A percentile compares a stretch with the other conserved stretches of the same genome.
Evolutionary conservation across 148 eudicot genomes (phyloP).

Genomic region (Suaeda aralocaspica): DNA sequence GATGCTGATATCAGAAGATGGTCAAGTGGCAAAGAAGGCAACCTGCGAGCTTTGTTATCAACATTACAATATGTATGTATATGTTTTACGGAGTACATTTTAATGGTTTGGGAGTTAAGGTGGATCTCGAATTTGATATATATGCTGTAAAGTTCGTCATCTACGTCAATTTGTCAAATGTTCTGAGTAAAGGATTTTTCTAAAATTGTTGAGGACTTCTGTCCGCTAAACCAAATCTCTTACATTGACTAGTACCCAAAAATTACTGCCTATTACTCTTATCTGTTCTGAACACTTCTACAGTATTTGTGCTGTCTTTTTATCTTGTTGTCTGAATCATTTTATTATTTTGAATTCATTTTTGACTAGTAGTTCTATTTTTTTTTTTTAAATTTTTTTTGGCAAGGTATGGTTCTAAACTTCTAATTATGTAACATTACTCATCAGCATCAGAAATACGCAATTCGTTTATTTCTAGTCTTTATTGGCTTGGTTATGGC

Average conservation of each 20-base stretch:
- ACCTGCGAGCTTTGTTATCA: slow-evolving; percentile 90
- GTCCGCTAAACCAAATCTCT: background rate
- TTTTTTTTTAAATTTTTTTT: too few species aligned
- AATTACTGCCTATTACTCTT: too few species aligned
- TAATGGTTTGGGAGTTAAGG: background rate
- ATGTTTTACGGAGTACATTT: slow-evolving; percentile 5
- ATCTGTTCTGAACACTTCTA: background rate
- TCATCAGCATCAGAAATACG: too few species aligned
- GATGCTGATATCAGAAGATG: slow-evolving; percentile 96
- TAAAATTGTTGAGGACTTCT: background rate
- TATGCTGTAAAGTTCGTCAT: too few species aligned
- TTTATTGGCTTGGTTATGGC: background rate
- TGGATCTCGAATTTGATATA: background rate
- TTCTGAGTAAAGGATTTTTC: background rate
- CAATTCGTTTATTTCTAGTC: too few species aligned
- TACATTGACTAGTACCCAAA: background rate
- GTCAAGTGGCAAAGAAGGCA: slow-evolving; percentile 96
- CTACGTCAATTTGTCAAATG: background rate
- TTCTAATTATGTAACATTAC: too few species aligned
- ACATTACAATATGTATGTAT: slow-evolving; percentile 89
- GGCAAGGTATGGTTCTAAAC: too few species aligned
- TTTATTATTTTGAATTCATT: background rate
- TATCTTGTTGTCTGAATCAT: background rate
- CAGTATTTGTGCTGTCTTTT: background rate
- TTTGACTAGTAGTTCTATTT: too few species aligned